A percentile compares a stretch with the other conserved stretches of the same genome.
These are phyloP conservation scores for Penicillium bialowiezense DNA, from an alignment of 495 filamentous ascomycete species.

Conservation along the genomic window DNA sequence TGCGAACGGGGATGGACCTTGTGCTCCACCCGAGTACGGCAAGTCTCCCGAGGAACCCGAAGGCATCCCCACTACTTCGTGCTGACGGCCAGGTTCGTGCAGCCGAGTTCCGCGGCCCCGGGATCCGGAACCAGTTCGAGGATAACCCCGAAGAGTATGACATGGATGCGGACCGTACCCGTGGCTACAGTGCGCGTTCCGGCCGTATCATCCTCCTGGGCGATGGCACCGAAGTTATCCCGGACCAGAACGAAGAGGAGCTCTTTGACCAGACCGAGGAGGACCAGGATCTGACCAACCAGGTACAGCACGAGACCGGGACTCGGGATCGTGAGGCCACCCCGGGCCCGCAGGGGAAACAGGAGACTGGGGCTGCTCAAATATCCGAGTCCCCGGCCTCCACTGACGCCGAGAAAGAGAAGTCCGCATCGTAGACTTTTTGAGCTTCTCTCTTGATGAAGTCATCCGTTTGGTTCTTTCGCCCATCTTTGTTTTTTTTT, in stretches of 20 bases:
- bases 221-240: slow-evolving; percentile 86
- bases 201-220: slow-evolving; percentile 91
- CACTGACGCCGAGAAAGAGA: slow-evolving; percentile 34
- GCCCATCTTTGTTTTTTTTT: slow-evolving; percentile 18
- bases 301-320: slow-evolving; percentile 46
- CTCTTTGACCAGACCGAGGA: slow-evolving; percentile 87
- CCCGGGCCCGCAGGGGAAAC: slow-evolving; percentile 48
- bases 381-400: slow-evolving; percentile 50
- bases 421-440: slow-evolving; percentile 28
- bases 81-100: slow-evolving; percentile 49
- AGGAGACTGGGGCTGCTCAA: slow-evolving; percentile 27
- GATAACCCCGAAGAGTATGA: slow-evolving; percentile 93
- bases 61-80: slow-evolving; percentile 40
- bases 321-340: slow-evolving; percentile 55
- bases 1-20: slow-evolving; percentile 95
- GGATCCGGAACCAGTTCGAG: slow-evolving; percentile 79
- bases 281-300: slow-evolving; percentile 66
- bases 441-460: slow-evolving; percentile 16
- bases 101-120: slow-evolving; percentile 95
- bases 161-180: slow-evolving; percentile 65
- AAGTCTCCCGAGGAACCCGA: slow-evolving; percentile 59
- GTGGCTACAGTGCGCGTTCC: slow-evolving; percentile 60
- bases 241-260: slow-evolving; percentile 81
- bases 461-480: slow-evolving; percentile 5
- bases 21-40: slow-evolving; percentile 99